Conservation (phyloP, 2,329 filamentous ascomycete genomes). For the Alternaria novae-zelandiae region DNA sequence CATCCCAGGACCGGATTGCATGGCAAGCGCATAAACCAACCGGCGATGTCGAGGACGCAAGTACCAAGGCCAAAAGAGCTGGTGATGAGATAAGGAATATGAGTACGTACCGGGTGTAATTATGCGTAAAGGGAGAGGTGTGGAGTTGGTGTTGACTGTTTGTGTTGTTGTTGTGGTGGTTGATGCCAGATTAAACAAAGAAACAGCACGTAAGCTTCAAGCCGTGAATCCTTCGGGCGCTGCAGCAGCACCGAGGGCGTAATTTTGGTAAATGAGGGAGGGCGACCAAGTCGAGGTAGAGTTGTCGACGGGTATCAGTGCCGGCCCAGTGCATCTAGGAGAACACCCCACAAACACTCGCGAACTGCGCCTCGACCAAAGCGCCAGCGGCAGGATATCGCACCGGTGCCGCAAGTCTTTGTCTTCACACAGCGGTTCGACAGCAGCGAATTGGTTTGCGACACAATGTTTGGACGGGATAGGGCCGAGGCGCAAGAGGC, state of each 20-base stretch:
- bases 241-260: background rate
- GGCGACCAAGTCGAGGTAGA: constrained; percentile 8
- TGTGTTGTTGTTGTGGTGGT: background rate
- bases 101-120: constrained; percentile 6
- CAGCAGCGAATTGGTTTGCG: constrained; percentile 21
- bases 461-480: constrained; percentile 16
- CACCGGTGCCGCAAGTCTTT: constrained; percentile 3
- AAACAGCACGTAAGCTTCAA: background rate
- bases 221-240: background rate
- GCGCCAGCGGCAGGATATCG: constrained; percentile 2
- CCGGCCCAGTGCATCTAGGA: background rate
- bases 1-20: background rate
- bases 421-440: constrained; percentile 30
- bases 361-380: constrained; percentile 1
- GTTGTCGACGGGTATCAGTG: background rate
- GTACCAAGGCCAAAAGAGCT: background rate
- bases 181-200: background rate
- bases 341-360: background rate
- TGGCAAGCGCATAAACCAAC: background rate
- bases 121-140: background rate
- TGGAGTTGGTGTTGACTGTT: background rate
- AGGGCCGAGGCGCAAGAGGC: constrained; percentile 7
- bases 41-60: background rate
- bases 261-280: constrained; percentile 14
- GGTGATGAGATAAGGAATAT: constrained; percentile 1